Evolutionary conservation across 139 green algal genomes (phyloP).

Genomic region (Closterium sp.): DNA sequence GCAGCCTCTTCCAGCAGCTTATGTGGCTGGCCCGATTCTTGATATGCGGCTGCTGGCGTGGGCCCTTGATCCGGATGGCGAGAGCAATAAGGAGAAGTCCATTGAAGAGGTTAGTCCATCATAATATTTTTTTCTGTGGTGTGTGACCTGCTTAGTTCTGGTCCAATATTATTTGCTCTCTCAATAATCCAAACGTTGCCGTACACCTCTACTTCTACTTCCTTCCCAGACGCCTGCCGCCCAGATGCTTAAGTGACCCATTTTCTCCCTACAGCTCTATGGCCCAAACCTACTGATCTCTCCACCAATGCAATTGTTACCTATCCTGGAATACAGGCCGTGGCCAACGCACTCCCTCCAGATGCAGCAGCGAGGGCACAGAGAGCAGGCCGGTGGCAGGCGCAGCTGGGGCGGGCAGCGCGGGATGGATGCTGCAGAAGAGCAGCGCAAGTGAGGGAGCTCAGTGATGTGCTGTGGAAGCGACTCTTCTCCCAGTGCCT

Average conservation of each 20-base stretch:
- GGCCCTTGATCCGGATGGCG: constrained; percentile 40
- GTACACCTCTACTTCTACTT: not conserved
- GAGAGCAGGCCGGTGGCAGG: constrained; percentile 19
- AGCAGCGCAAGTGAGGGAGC: constrained; percentile 7
- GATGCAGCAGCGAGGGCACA: constrained; percentile 11
- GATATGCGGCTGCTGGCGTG: constrained; percentile 40
- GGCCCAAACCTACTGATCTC: not conserved
- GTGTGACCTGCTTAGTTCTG: not conserved
- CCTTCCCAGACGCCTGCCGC: not conserved
- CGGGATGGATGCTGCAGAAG: constrained; percentile 29
- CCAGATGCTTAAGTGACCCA: not conserved
- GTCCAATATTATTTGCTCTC: not conserved
- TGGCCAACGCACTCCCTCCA: constrained; percentile 15
- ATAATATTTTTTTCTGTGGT: not conserved
- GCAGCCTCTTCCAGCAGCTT: not conserved
- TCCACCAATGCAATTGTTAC: not conserved
- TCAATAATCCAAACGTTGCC: not conserved
- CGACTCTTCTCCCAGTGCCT: not conserved
- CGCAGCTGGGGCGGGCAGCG: constrained; percentile 6
- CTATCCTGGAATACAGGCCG: not conserved
- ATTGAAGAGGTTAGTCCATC: not conserved
- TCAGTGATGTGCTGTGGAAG: constrained; percentile 4
- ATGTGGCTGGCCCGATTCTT: constrained; percentile 34
- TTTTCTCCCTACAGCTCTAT: not conserved
- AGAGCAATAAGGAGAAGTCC: constrained; percentile 19